A percentile compares a stretch with the other conserved stretches of the same genome.
phyloP scores from a whole-genome alignment of 805 yeast species.

The Metschnikowia rubicola region DNA sequence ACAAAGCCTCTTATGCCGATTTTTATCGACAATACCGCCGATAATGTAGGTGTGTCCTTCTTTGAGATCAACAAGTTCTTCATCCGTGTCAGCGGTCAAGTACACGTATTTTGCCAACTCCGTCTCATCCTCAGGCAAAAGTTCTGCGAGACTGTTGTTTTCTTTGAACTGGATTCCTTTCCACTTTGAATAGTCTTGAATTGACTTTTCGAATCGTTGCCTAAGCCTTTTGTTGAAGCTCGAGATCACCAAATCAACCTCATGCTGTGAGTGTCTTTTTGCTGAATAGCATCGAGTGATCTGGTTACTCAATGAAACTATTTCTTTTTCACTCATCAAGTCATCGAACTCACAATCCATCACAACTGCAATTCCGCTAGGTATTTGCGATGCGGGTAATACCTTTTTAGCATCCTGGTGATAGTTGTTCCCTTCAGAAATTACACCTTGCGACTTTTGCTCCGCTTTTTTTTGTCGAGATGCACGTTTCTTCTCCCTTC shows the following conservation, averaged over 20 bases:
- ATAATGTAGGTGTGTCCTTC: slow-evolving; percentile 75
- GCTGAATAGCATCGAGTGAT: slow-evolving; percentile 79
- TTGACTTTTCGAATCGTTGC: slow-evolving; percentile 61
- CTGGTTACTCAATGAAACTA: slow-evolving; percentile 72
- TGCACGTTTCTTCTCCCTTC: slow-evolving; percentile 49
- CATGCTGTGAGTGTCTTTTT: slow-evolving; percentile 57
- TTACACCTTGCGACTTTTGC: slow-evolving; percentile 19
- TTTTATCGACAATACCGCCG: slow-evolving; percentile 96
- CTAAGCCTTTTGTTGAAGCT: slow-evolving; percentile 65
- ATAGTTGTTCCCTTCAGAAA: slow-evolving; percentile 16
- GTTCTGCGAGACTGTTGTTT: slow-evolving; percentile 28
- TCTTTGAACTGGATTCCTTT: slow-evolving; percentile 51
- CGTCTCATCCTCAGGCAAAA: slow-evolving; percentile 25
- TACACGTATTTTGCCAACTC: slow-evolving; percentile 52
- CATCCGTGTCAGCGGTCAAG: slow-evolving; percentile 83
- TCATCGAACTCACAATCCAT: slow-evolving; percentile 91
- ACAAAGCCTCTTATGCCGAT: slow-evolving; percentile 80
- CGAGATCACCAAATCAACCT: slow-evolving; percentile 57
- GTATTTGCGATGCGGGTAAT: slow-evolving; percentile 44
- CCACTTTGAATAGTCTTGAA: slow-evolving; percentile 67
- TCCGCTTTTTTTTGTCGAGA: slow-evolving; percentile 26
- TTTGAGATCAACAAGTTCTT: slow-evolving; percentile 57
- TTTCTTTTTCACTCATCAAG: slow-evolving; percentile 72
- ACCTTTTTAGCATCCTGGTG: slow-evolving; percentile 25
- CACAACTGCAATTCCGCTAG: slow-evolving; percentile 53